Evolutionary conservation across 2,329 filamentous ascomycete species (phyloP).

Genomic region (Pseudogymnoascus destructans): DNA sequence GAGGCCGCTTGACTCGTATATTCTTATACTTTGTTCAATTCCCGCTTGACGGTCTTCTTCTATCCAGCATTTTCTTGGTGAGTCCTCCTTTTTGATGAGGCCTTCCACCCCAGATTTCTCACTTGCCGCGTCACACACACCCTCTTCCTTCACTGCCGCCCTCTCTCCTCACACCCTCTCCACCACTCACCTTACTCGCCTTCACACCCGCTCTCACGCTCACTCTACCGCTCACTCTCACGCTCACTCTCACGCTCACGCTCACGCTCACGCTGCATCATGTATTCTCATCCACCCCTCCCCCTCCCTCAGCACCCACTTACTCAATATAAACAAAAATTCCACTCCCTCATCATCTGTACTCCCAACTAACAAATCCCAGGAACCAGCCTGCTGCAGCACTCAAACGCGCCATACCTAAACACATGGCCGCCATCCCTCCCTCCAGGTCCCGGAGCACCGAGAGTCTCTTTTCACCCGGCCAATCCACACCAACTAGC

Average conservation of each 20-base stretch:
- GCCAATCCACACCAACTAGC: background rate
- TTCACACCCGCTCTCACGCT: background rate
- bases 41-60: background rate
- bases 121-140: background rate
- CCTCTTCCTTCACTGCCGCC: background rate
- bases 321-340: background rate
- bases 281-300: background rate
- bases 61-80: background rate
- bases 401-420: background rate
- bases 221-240: background rate
- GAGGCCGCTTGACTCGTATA: background rate
- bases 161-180: background rate
- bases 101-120: background rate
- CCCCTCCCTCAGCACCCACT: background rate
- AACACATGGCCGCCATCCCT: background rate
- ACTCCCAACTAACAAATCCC: background rate
- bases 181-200: background rate
- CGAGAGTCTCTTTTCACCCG: background rate
- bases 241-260: too few species aligned
- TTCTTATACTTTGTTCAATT: background rate
- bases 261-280: too few species aligned
- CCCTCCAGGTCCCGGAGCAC: background rate
- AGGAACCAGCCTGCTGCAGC: background rate
- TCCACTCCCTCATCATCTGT: background rate
- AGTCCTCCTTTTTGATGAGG: background rate